These are phyloP conservation scores for Pichia ethanolica DNA, from an alignment of 805 yeast genomes.

Conservation along the genomic window DNA sequence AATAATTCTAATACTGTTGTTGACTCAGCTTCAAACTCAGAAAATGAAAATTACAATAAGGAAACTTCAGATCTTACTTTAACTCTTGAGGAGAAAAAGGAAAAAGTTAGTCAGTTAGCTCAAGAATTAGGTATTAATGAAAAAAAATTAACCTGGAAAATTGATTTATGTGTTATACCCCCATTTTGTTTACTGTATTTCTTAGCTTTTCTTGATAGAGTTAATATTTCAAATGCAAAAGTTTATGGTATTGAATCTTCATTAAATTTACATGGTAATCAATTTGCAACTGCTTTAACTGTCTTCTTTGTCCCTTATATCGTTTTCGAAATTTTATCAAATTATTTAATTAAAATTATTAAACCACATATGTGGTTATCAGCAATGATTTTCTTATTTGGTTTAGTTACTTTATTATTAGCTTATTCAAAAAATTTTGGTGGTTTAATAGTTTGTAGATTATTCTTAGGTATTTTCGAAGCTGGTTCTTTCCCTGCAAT, in stretches of 20 bases:
- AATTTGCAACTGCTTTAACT: slow-evolving; percentile 58
- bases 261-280: slow-evolving; percentile 46
- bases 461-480: slow-evolving; percentile 61
- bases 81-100: slow-evolving; percentile 9
- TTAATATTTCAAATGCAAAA: slow-evolving; percentile 74
- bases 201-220: slow-evolving; percentile 72
- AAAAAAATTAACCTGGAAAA: slow-evolving; percentile 49
- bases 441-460: slow-evolving; percentile 53
- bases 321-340: slow-evolving; percentile 58
- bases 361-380: slow-evolving; percentile 62
- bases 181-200: slow-evolving; percentile 70
- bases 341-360: slow-evolving; percentile 49
- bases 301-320: slow-evolving; percentile 68
- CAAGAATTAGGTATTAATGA: slow-evolving; percentile 44
- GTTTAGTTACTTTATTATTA: slow-evolving; percentile 55
- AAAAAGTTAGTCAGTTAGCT: slow-evolving; percentile 31
- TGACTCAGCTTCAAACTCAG: background rate
- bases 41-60: background rate
- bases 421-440: slow-evolving; percentile 56
- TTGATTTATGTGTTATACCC: slow-evolving; percentile 64
- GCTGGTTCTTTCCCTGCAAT: slow-evolving; percentile 71
- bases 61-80: background rate
- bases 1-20: no score
- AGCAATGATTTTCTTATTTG: slow-evolving; percentile 50
- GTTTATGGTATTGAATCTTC: slow-evolving; percentile 59